Percentiles rank a stretch among this genome's conserved stretches.
Conservation (phyloP, 2,329 filamentous ascomycete species). For the Grosmannia penicillata region DNA sequence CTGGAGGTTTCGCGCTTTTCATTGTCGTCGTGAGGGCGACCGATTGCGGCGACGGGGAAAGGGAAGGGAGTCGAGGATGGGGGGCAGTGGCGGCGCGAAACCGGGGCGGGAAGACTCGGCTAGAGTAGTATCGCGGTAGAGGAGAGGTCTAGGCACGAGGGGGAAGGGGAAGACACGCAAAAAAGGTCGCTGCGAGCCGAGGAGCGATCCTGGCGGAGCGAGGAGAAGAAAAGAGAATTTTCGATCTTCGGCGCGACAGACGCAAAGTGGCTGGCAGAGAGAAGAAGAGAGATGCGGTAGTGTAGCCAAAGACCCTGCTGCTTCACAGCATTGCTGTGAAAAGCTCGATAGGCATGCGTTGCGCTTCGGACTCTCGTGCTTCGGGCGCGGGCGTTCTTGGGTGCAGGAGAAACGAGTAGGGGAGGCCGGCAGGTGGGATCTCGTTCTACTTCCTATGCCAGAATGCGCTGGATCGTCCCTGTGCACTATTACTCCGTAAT, state of each 20-base stretch:
- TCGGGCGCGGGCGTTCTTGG: neutral
- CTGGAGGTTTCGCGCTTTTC: constrained; percentile 37
- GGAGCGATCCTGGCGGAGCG: neutral
- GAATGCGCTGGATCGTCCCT: constrained; percentile 4
- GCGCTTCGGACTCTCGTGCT: neutral
- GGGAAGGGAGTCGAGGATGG: neutral
- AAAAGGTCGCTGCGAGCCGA: neutral
- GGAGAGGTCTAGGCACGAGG: neutral
- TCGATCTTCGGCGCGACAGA: neutral
- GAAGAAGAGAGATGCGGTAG: neutral
- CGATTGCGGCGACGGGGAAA: constrained; percentile 1
- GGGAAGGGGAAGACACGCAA: neutral
- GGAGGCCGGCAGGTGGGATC: constrained; percentile 2
- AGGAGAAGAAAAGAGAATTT: constrained; percentile 1
- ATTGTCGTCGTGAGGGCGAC: constrained; percentile 20
- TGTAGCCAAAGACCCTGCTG: neutral
- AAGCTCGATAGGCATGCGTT: neutral
- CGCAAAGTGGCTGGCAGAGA: neutral
- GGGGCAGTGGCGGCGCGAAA: neutral
- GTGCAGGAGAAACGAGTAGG: neutral
- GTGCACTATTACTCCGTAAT: neutral
- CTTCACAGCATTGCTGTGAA: constrained; percentile 2
- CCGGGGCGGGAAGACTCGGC: neutral
- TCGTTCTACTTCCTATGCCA: neutral
- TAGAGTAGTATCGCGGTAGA: neutral